Conservation (phyloP, 495 filamentous ascomycete genomes). For the Cryomyces minteri region DNA sequence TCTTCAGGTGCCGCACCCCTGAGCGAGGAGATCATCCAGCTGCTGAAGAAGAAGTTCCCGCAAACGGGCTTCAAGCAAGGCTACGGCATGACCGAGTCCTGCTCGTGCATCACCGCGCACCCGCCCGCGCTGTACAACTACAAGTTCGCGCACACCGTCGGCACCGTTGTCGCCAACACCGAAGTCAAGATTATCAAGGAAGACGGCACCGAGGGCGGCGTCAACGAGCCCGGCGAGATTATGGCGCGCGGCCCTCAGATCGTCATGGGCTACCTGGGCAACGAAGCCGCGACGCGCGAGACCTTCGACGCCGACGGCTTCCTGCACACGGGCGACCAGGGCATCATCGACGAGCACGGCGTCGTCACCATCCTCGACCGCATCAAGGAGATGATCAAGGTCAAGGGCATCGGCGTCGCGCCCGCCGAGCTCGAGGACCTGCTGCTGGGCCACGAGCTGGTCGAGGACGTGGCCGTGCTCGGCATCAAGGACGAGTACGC, state of each 20-base stretch:
- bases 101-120: constrained; percentile 41
- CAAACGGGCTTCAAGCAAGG: constrained; percentile 45
- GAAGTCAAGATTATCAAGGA: constrained; percentile 41
- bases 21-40: constrained; percentile 39
- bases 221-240: constrained; percentile 41
- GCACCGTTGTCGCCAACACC: constrained; percentile 38
- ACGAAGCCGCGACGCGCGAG: constrained; percentile 34
- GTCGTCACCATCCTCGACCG: constrained; percentile 56
- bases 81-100: constrained; percentile 55
- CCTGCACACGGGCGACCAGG: constrained; percentile 52
- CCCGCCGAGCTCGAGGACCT: constrained; percentile 53
- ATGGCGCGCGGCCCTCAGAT: constrained; percentile 34
- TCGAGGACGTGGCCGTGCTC: constrained; percentile 42
- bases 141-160: constrained; percentile 37
- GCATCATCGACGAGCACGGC: constrained; percentile 32
- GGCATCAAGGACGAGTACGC: constrained; percentile 38
- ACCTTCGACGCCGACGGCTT: constrained; percentile 42
- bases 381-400: constrained; percentile 66
- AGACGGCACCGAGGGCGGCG: constrained; percentile 26
- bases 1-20: constrained; percentile 46
- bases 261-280: constrained; percentile 39
- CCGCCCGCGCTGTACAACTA: constrained; percentile 32
- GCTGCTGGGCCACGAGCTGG: constrained; percentile 33
- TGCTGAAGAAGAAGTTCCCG: constrained; percentile 36
- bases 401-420: constrained; percentile 52